These are phyloP conservation scores for Torulaspora quercuum DNA, from an alignment of 805 yeast species.

Conservation along the genomic window DNA sequence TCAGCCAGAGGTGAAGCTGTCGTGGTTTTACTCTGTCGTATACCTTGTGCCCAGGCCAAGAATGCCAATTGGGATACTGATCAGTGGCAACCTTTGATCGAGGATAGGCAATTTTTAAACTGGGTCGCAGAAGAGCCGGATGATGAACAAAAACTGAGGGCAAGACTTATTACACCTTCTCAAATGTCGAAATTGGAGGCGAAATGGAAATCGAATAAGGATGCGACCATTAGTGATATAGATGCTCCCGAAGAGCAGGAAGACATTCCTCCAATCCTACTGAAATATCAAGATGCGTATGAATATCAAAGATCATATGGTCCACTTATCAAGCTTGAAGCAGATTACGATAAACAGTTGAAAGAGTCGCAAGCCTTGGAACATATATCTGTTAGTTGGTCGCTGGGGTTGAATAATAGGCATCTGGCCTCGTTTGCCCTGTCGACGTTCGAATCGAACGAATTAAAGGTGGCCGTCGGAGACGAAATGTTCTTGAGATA, in stretches of 20 bases:
- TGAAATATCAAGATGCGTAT: constrained; percentile 77
- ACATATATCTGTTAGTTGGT: constrained; percentile 72
- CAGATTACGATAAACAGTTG: constrained; percentile 68
- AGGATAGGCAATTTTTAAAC: constrained; percentile 67
- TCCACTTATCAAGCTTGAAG: constrained; percentile 77
- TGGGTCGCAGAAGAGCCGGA: constrained; percentile 77
- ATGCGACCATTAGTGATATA: constrained; percentile 68
- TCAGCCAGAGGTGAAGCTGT: constrained; percentile 83
- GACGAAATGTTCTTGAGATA: constrained; percentile 73
- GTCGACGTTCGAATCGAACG: constrained; percentile 62
- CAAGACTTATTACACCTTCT: constrained; percentile 54
- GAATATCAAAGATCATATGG: constrained; percentile 83
- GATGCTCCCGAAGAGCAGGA: constrained; percentile 50
- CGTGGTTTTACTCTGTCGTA: constrained; percentile 79
- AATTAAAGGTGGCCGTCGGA: constrained; percentile 73
- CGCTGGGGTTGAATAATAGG: constrained; percentile 57
- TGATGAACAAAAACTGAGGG: constrained; percentile 56
- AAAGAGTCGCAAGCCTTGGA: constrained; percentile 77
- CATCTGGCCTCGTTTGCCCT: constrained; percentile 67
- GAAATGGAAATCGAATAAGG: constrained; percentile 71
- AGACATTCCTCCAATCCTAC: constrained; percentile 65
- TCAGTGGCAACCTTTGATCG: constrained; percentile 85
- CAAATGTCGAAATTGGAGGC: constrained; percentile 74
- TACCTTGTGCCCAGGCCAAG: constrained; percentile 79
- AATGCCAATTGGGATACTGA: constrained; percentile 81